phyloP scores from a whole-genome alignment of 495 filamentous ascomycete genomes.

The Barbatosphaeria neglecta region DNA sequence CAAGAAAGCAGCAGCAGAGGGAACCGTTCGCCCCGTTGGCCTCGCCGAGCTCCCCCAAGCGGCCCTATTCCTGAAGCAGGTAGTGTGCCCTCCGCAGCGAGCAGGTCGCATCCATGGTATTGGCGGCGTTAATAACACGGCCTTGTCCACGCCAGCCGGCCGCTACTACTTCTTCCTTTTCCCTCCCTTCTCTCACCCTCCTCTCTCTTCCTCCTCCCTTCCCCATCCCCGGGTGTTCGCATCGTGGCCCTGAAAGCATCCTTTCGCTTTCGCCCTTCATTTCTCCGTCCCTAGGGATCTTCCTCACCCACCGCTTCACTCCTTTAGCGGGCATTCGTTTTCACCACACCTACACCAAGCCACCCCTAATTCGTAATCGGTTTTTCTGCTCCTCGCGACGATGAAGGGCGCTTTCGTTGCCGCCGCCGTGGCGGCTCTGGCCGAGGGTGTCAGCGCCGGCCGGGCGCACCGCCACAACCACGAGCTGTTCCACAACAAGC shows the following conservation, averaged over 20 bases:
- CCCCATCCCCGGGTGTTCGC: slow-evolving; percentile 27
- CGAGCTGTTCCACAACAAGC: slow-evolving; percentile 44
- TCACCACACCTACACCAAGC: slow-evolving; percentile 15
- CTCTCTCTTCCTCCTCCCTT: slow-evolving; percentile 28
- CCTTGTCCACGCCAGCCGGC: slow-evolving; percentile 1
- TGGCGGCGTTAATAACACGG: slow-evolving; percentile 6
- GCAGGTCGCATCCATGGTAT: slow-evolving; percentile 7
- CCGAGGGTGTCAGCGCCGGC: slow-evolving; percentile 48
- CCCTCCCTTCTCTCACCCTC: slow-evolving; percentile 25
- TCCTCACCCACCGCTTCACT: slow-evolving; percentile 82
- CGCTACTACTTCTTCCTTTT: slow-evolving; percentile 5
- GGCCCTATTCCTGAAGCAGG: background rate
- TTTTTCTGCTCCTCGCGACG: slow-evolving; percentile 11
- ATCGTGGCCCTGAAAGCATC: slow-evolving; percentile 40
- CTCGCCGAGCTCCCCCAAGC: background rate
- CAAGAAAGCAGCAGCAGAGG: too few relatives aligned
- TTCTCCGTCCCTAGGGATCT: slow-evolving; percentile 19
- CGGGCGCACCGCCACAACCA: slow-evolving; percentile 51
- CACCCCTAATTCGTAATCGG: slow-evolving; percentile 4
- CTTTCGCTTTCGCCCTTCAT: slow-evolving; percentile 37
- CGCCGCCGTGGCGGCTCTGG: slow-evolving; percentile 54
- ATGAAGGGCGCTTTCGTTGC: slow-evolving; percentile 61
- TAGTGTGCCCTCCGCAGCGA: slow-evolving; percentile 6
- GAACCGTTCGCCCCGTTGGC: too few relatives aligned
- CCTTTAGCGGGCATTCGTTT: slow-evolving; percentile 91